phyloP scores from a whole-genome alignment of 2,329 filamentous ascomycete species.

The Ophiostoma himal-ulmi region DNA sequence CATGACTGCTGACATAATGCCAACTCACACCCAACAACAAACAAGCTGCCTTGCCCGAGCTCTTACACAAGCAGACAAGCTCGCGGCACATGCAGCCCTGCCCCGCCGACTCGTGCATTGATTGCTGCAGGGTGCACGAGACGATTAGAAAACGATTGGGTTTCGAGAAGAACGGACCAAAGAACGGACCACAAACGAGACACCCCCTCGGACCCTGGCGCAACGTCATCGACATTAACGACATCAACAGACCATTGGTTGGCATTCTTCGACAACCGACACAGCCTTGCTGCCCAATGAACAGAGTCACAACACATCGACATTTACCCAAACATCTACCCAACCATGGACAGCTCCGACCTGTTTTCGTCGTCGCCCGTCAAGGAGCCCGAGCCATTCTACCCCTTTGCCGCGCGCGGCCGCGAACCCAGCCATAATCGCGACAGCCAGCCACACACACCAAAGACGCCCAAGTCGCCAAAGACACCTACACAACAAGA shows the following conservation, averaged over 20 bases:
- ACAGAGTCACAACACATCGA: background rate
- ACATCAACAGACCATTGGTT: background rate
- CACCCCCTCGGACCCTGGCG: background rate
- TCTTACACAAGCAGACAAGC: background rate
- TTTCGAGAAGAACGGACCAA: background rate
- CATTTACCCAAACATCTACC: background rate
- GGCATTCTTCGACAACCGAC: background rate
- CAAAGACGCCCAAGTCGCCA: conserved; percentile 37
- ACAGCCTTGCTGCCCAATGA: background rate
- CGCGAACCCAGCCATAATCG: background rate
- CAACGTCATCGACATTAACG: background rate
- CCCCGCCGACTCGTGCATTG: conserved; percentile 11
- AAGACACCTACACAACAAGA: conserved; percentile 39
- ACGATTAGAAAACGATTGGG: background rate
- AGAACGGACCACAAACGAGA: background rate
- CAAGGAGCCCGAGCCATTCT: conserved; percentile 19
- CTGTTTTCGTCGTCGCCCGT: conserved; percentile 28
- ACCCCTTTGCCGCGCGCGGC: conserved; percentile 5
- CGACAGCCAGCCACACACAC: conserved; percentile 27
- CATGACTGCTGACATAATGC: conserved; percentile 12
- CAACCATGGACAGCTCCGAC: conserved; percentile 27
- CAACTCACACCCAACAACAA: background rate
- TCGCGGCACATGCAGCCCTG: conserved; percentile 8
- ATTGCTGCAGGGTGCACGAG: conserved; percentile 6
- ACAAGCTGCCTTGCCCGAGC: background rate